Evolutionary conservation across 257 asterid genomes (phyloP).

Genomic region (Dorcoceras hygrometricum): DNA sequence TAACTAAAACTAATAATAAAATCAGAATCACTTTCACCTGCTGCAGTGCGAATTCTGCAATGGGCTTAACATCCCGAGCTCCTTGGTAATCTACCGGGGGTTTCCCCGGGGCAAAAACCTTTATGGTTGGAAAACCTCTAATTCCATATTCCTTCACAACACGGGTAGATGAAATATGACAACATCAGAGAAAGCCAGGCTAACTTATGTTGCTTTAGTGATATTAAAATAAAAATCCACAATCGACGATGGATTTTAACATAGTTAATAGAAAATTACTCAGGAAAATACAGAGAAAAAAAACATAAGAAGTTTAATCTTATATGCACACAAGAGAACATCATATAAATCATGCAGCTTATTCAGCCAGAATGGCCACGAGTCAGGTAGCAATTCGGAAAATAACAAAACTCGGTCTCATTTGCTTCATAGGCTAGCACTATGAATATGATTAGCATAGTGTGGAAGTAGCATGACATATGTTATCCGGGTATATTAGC

Average conservation of each 20-base stretch:
- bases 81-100: constrained; percentile 87
- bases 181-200: neutral
- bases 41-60: constrained; percentile 61
- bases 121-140: constrained; percentile 89
- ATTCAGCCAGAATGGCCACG: neutral
- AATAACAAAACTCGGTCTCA: neutral
- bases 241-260: neutral
- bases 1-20: neutral
- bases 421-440: constrained; percentile 18
- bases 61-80: constrained; percentile 85
- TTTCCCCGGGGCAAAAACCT: constrained; percentile 90
- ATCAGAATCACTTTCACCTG: constrained; percentile 44
- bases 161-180: constrained; percentile 9
- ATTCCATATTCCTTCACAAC: constrained; percentile 79
- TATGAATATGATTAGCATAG: neutral
- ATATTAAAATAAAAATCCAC: neutral
- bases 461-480: neutral
- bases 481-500: neutral
- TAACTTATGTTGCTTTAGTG: neutral
- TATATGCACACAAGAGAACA: neutral
- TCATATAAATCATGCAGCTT: neutral
- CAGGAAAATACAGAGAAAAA: neutral
- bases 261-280: neutral
- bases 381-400: neutral
- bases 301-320: neutral